These are phyloP conservation scores for Alternaria conjuncta DNA, from an alignment of 2,329 filamentous ascomycete species.

Conservation along the genomic window DNA sequence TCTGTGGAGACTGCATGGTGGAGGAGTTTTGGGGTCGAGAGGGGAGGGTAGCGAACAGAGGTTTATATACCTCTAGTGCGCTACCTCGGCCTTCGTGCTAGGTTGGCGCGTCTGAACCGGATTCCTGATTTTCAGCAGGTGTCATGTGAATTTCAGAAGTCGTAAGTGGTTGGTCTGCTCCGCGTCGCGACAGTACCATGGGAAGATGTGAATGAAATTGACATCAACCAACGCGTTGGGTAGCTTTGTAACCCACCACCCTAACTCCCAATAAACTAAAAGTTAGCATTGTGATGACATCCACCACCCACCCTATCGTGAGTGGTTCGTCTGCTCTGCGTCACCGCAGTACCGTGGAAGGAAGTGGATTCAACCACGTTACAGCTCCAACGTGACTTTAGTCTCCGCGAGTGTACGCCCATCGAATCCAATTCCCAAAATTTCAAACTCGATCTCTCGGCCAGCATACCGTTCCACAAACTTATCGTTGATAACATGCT, in stretches of 20 bases:
- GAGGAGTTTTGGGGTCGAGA: too few species aligned
- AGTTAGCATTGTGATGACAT: too few species aligned
- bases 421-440: conserved; percentile 2
- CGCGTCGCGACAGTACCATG: too few species aligned
- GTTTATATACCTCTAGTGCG: not conserved
- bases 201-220: too few species aligned
- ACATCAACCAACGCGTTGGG: too few species aligned
- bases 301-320: too few species aligned
- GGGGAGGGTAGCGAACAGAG: not conserved
- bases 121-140: not conserved
- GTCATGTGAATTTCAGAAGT: not conserved
- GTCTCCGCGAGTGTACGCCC: not conserved
- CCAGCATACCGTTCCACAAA: conserved; percentile 12
- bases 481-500: conserved; percentile 23
- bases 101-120: accelerated
- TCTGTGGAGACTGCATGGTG: not conserved
- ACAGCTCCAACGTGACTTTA: not conserved
- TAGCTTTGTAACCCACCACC: too few species aligned
- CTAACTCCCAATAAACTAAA: too few species aligned
- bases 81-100: not conserved
- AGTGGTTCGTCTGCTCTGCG: not conserved
- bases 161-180: not conserved
- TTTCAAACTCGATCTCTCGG: not conserved
- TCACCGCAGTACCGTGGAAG: not conserved
- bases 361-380: not conserved